These are phyloP conservation scores for Teratosphaeriaceae sp. DNA, from an alignment of 2,329 filamentous ascomycete species.

Conservation along the genomic window DNA sequence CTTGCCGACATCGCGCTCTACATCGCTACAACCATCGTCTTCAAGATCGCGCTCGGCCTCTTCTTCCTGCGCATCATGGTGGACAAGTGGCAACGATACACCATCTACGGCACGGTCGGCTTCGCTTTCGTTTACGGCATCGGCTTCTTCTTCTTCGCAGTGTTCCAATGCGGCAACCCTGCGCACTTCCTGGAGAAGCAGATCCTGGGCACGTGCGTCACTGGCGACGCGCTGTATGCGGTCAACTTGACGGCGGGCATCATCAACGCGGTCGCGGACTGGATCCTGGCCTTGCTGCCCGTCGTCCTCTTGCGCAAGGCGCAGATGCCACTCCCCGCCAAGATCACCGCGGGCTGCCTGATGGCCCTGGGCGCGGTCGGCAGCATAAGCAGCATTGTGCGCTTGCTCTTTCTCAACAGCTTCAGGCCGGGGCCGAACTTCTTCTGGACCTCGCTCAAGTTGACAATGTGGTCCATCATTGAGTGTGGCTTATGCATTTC, in stretches of 20 bases:
- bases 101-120: constrained; percentile 21
- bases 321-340: constrained; percentile 35
- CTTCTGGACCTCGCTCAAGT: constrained; percentile 19
- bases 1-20: constrained; percentile 33
- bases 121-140: constrained; percentile 31
- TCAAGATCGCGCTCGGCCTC: constrained; percentile 40
- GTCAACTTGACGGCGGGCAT: constrained; percentile 21
- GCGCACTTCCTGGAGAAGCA: constrained; percentile 14
- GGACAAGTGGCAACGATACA: constrained; percentile 31
- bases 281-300: constrained; percentile 33
- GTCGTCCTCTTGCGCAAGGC: constrained; percentile 34
- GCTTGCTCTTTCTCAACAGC: constrained; percentile 19
- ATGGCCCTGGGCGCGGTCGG: constrained; percentile 32
- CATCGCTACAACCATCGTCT: constrained; percentile 32
- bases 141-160: constrained; percentile 25
- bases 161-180: constrained; percentile 28
- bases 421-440: constrained; percentile 15
- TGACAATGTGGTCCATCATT: constrained; percentile 27
- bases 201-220: constrained; percentile 16
- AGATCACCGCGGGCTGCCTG: constrained; percentile 35
- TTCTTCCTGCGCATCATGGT: constrained; percentile 40
- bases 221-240: constrained; percentile 10
- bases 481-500: constrained; percentile 32
- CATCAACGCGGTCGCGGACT: constrained; percentile 33
- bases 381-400: constrained; percentile 19